Base-by-base conservation (phyloP, 768 basidiomycete genomes). In the Cantharellus anzutake region DNA sequence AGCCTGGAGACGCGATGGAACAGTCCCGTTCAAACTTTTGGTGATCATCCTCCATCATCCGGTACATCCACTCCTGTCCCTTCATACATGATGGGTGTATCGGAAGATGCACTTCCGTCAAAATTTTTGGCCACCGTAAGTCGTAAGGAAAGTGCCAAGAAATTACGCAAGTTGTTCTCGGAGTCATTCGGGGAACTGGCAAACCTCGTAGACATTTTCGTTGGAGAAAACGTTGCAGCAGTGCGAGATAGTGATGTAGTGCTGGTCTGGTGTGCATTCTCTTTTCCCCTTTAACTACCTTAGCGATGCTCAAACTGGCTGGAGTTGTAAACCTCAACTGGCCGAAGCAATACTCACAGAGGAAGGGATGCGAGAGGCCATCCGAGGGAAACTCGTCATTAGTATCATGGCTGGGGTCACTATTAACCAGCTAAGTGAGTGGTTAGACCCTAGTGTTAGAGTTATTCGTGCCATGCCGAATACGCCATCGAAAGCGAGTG, bases 381-480 rank as follows among this genome's bases (percentile, higher is more conserved):
- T 99, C 59, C 80, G 81, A 38, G 84, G 86, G 52, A 98, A 98
- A 71, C 79, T 98, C 0, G 75, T 99, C 61, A 87, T 98, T 70
- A 97, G 93, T 67, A 96, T 98, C 68, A 82, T 97, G 40, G 93
- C 96, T n/a, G 96, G 96, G 64, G 85, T 96, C 3, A 97, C 86
- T 38, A 85, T 98, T 63, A 63, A 74, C 41, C 93, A 97, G 70
- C 73, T 98, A 42, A 71, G 75, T 51, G 75, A 70, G 3, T 86
- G 84, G 85, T 86, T 92, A 40, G 73, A 74, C 35, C 76, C 83
- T 2, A 76, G 75, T n/a, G 90, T 89, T 50, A 82, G 80, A 65
- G 85, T 97, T 61, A 82, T 98, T 61, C 83, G 96, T 60, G 88
- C 91, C 5, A 99, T 99, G 96, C 93, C 96, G 64, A 99, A 99